phyloP scores from a whole-genome alignment of 2,329 filamentous ascomycete species.

The Penicillium sp. region DNA sequence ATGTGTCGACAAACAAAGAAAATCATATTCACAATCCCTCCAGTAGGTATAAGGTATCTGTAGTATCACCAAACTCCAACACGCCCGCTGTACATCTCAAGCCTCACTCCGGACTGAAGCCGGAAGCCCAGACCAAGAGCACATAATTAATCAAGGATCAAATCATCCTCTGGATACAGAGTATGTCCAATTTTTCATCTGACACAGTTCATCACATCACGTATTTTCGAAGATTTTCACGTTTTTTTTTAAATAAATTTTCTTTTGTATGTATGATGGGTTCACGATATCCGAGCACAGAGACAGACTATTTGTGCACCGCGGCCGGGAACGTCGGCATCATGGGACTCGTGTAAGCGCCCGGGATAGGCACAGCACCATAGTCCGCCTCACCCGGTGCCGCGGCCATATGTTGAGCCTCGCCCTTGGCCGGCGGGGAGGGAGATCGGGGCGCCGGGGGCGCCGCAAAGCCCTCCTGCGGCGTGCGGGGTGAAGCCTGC shows the following conservation, averaged over 20 bases:
- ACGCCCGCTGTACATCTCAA: constrained; percentile 15
- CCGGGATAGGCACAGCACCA: constrained; percentile 83
- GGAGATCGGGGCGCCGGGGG: constrained; percentile 30
- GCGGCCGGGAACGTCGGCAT: constrained; percentile 43
- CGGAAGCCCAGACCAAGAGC: background rate
- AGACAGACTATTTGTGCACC: constrained; percentile 20
- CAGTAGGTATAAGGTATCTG: constrained; percentile 26
- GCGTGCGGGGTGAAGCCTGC: constrained; percentile 70
- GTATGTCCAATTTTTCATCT: constrained; percentile 15
- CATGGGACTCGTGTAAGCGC: constrained; percentile 66
- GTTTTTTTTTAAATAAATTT: constrained; percentile 4
- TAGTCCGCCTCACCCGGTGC: constrained; percentile 83
- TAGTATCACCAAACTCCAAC: constrained; percentile 17
- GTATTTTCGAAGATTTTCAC: constrained; percentile 1
- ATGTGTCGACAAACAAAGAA: background rate
- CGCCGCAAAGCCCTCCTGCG: constrained; percentile 63
- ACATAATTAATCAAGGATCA: constrained; percentile 14
- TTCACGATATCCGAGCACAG: background rate
- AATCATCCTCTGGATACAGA: background rate
- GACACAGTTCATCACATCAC: background rate
- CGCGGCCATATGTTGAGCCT: constrained; percentile 65
- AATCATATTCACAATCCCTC: constrained; percentile 5
- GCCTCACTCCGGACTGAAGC: constrained; percentile 4
- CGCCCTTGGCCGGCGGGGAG: constrained; percentile 31
- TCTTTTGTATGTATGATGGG: background rate